Evolutionary conservation across 2,329 filamentous ascomycete species (phyloP).

Genomic region (Allantophomopsis lycopodina): DNA sequence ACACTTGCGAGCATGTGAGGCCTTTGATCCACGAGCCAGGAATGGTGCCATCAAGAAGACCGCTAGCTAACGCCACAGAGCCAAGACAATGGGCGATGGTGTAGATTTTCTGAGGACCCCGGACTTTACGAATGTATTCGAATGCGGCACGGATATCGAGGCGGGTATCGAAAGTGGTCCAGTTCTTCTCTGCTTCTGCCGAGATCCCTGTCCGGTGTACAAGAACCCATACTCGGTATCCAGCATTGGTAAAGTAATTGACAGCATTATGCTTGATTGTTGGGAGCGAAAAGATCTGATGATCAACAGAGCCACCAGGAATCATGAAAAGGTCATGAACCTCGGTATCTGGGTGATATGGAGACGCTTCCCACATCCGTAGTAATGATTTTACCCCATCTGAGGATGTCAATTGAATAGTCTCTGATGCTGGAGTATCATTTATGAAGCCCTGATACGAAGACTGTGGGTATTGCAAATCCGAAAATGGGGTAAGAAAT

Average conservation of each 20-base stretch:
- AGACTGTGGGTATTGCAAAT: conserved; percentile 37
- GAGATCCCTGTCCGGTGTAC: conserved; percentile 44
- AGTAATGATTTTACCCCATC: conserved; percentile 39
- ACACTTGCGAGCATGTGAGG: conserved; percentile 45
- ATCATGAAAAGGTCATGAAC: conserved; percentile 43
- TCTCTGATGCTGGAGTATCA: conserved; percentile 28
- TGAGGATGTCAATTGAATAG: conserved; percentile 30
- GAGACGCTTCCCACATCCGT: conserved; percentile 40
- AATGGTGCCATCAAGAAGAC: conserved; percentile 47
- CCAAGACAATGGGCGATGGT: conserved; percentile 51
- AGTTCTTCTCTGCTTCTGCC: conserved; percentile 32
- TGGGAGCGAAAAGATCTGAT: conserved; percentile 47
- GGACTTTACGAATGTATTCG: conserved; percentile 30
- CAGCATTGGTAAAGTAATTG: conserved; percentile 45
- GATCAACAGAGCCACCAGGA: conserved; percentile 47
- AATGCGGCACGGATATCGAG: conserved; percentile 43
- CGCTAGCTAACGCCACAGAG: conserved; percentile 40
- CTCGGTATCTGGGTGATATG: conserved; percentile 17
- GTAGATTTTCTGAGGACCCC: conserved; percentile 31
- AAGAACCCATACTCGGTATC: conserved; percentile 43
- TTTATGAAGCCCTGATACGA: conserved; percentile 37
- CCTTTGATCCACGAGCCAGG: conserved; percentile 41
- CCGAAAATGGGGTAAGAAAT: conserved; percentile 38
- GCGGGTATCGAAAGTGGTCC: conserved; percentile 45
- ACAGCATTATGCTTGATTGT: conserved; percentile 50